Base-by-base conservation (phyloP, 1,284 basidiomycete species). In the Cutaneotrichosporon dermatis region DNA sequence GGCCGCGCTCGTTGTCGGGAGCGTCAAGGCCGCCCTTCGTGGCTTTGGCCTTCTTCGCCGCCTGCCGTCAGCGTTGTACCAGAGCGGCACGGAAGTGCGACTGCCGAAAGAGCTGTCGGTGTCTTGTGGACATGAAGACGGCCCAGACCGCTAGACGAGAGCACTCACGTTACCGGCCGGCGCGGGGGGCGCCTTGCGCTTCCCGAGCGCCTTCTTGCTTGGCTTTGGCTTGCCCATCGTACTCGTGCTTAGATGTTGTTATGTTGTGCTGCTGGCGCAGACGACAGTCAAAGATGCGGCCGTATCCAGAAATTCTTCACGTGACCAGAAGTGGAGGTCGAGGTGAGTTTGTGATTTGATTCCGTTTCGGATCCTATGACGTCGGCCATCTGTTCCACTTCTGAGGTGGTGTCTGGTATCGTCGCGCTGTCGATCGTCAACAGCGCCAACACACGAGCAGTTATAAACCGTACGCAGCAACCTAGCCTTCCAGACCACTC, bases 201-300 rank as follows among this genome's bases (percentile, higher is more conserved):
- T 76, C 4, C 71, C 70, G 8, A 71, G 59, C 11, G 69, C 69
- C 55, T 72, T 73, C 41, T 58, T 61, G 46, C 68, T 62, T 54
- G 69, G 71, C 57, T 69, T 73, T 55, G 69, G 71, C 58, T 71
- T 73, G 25, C 57, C 69, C 73, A 74, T 73, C 34, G 15, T 48
- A 16, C 11, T 40, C 39, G 8, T 42, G 43, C 33, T 41, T 35
- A 34, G 40, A 35, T 49, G 41, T 46, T 45, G 43, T 37, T 55
- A 37, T 36, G 39, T 25, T 25, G 25, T 25, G 25, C 25, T 25
- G 25, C 25, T 25, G 25, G 25, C 25, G 25, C 25, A 25, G 25
- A 25, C 25, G 25, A 25, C 25, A 25, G 25, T 25, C 25, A 15
- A 37, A 48, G 50, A 36, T 11, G 43, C 34, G 15, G 16, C n/a